A percentile compares a stretch with the other conserved stretches of the same genome.
phyloP scores from a whole-genome alignment of 768 basidiomycete genomes.

The Coprinellus micaceus region DNA sequence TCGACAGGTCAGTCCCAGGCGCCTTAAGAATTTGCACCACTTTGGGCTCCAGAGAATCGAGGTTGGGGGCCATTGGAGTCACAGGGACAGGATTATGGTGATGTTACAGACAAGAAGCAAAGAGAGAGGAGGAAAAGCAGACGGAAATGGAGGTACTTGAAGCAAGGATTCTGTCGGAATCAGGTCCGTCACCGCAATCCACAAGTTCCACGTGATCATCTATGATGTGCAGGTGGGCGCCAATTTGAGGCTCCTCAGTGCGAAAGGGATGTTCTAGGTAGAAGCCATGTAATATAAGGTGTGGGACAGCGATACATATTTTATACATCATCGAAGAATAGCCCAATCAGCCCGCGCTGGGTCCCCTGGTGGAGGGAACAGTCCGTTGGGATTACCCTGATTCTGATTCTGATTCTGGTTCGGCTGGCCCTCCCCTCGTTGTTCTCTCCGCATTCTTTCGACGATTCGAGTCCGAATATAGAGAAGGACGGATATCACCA shows the following conservation, averaged over 20 bases:
- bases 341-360: constrained; percentile 66
- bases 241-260: background rate
- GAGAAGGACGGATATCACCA: constrained; percentile 68
- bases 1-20: constrained; percentile 71
- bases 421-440: constrained; percentile 46
- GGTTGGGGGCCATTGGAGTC: constrained; percentile 50
- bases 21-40: constrained; percentile 71
- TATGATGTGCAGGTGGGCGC: no score
- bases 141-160: constrained; percentile 6
- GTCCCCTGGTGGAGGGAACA: constrained; percentile 63
- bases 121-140: background rate
- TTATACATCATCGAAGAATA: constrained; percentile 43
- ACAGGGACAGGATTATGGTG: constrained; percentile 16
- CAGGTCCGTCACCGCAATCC: no score
- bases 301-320: constrained; percentile 10
- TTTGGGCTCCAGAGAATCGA: constrained; percentile 51
- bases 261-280: background rate
- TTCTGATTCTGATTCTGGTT: constrained; percentile 29
- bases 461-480: constrained; percentile 79
- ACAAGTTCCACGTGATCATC: no score
- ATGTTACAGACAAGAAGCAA: constrained; percentile 19
- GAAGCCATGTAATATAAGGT: background rate
- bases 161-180: no score
- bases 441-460: constrained; percentile 65
- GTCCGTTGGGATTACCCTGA: constrained; percentile 37